These are phyloP conservation scores for Ustulina deusta DNA, from an alignment of 2,329 filamentous ascomycete species.

Conservation along the genomic window DNA sequence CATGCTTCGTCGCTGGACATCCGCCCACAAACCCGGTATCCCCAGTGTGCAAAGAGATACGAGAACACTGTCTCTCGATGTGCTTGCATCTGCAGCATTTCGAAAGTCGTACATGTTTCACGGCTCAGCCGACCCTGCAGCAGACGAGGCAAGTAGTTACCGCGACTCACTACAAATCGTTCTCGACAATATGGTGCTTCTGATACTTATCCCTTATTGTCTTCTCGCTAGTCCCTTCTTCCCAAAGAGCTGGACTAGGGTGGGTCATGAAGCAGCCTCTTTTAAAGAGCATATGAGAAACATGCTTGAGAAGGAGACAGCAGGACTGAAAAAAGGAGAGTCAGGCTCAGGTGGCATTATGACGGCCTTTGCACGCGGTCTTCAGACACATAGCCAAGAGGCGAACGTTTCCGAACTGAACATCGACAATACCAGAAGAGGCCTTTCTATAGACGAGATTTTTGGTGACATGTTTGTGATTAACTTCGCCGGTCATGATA, in stretches of 20 bases:
- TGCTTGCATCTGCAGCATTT: conserved; percentile 47
- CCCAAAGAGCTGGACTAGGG: conserved; percentile 32
- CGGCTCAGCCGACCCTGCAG: conserved; percentile 26
- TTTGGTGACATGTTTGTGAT: conserved; percentile 48
- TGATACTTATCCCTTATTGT: conserved; percentile 43
- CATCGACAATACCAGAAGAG: background rate
- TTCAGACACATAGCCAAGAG: background rate
- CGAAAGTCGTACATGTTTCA: conserved; percentile 45
- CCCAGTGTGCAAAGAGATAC: conserved; percentile 41
- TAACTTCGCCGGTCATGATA: conserved; percentile 50
- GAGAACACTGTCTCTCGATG: conserved; percentile 47
- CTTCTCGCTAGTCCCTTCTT: conserved; percentile 30
- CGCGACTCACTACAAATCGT: conserved; percentile 47
- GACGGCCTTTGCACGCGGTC: background rate
- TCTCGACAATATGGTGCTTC: conserved; percentile 45
- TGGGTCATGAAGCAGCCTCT: conserved; percentile 39
- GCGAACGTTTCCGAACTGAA: background rate
- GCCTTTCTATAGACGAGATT: conserved; percentile 38
- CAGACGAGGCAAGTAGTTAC: conserved; percentile 40
- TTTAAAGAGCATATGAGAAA: conserved; percentile 45
- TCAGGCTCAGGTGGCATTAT: conserved; percentile 8
- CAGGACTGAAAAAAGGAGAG: conserved; percentile 14
- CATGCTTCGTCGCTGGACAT: conserved; percentile 43
- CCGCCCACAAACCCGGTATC: conserved; percentile 24
- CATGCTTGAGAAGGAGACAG: conserved; percentile 44